Base-by-base conservation (phyloP, 768 basidiomycete genomes). In the Psilocybe subaeruginosa region DNA sequence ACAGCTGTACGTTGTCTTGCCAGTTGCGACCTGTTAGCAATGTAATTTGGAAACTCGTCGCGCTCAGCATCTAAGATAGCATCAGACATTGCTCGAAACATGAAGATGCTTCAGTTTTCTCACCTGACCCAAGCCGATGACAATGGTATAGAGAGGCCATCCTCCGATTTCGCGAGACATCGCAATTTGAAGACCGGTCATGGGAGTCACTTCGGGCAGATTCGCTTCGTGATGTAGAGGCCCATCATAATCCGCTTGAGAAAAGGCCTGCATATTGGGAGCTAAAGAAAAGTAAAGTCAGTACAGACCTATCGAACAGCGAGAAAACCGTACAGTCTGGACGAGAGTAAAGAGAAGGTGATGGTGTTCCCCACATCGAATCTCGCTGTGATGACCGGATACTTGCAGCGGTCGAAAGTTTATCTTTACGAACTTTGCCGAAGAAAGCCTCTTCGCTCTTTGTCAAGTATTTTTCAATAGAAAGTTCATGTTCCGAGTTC, bases 361-460 rank as follows among this genome's bases (percentile, higher is more conserved):
- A 79, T 1, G 85, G 87, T 29, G 89, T 86, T 59, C 91, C 92
- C 89, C 90, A 93, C 12, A 88, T 74, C 12, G 93, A 95, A 39
- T 95, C 93, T 54, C 91, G 87, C 52, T 86, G 83, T 16, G 91
- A 91, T 33, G 91, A 92, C 47, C 86, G 82, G 58, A 91, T 78
- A 73, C 92, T 93, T 8, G 89, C 87, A 29, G 93, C 93, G 68
- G 87, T 90, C 27, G 87, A 87, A 47, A 97, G 79, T 79, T 92
- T 95, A 66, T 96, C 93, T 74, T 88, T 91, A 70, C 91, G 87
- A 64, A 95, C 92, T 70, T 88, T 90, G 62, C 92, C 89, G 75
- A 97, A 97, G 86, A 95, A 97, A 0, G 87, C 87, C 70, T 95
- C 93, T 76, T 97, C 95, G 65, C 91, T 94, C 79, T 96, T 97